These are phyloP conservation scores for Candida taoyuanica DNA, from an alignment of 805 yeast species.

Conservation along the genomic window DNA sequence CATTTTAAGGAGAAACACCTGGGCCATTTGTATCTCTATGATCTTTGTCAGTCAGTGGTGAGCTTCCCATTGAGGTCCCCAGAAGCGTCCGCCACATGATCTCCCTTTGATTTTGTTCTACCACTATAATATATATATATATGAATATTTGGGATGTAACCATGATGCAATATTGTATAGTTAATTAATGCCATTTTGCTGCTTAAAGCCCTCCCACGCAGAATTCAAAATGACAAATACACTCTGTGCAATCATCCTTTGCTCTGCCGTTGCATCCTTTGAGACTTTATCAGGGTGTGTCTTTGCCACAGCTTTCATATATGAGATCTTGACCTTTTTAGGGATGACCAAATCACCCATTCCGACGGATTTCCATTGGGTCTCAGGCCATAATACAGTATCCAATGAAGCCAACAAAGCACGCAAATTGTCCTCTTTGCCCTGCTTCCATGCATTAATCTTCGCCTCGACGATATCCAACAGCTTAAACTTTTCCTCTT, in stretches of 20 bases:
- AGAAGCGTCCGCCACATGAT: too few relatives aligned
- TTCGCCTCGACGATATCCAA: slow-evolving; percentile 58
- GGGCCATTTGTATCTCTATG: too few relatives aligned
- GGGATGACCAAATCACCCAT: slow-evolving; percentile 79
- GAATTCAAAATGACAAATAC: slow-evolving; percentile 79
- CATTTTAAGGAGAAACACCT: too few relatives aligned
- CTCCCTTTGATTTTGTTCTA: too few relatives aligned
- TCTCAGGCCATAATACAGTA: slow-evolving; percentile 59
- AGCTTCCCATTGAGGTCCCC: too few relatives aligned
- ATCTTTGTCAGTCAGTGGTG: too few relatives aligned
- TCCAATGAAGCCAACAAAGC: slow-evolving; percentile 69
- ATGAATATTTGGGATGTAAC: too few relatives aligned
- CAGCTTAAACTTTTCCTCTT: slow-evolving; percentile 53
- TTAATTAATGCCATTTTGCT: slow-evolving; percentile 43
- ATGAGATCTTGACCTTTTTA: slow-evolving; percentile 79
- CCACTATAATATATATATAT: too few relatives aligned
- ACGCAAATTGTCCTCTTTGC: slow-evolving; percentile 78
- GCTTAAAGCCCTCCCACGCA: slow-evolving; percentile 85
- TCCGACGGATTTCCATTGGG: slow-evolving; percentile 62
- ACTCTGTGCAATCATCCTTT: slow-evolving; percentile 78
- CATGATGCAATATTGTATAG: not conserved
- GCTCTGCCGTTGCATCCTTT: slow-evolving; percentile 54
- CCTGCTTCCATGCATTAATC: slow-evolving; percentile 59
- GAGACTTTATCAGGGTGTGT: slow-evolving; percentile 87
- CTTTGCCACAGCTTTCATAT: slow-evolving; percentile 85